phyloP scores from a whole-genome alignment of 352 stramenopile species.

The Albugo candida region DNA sequence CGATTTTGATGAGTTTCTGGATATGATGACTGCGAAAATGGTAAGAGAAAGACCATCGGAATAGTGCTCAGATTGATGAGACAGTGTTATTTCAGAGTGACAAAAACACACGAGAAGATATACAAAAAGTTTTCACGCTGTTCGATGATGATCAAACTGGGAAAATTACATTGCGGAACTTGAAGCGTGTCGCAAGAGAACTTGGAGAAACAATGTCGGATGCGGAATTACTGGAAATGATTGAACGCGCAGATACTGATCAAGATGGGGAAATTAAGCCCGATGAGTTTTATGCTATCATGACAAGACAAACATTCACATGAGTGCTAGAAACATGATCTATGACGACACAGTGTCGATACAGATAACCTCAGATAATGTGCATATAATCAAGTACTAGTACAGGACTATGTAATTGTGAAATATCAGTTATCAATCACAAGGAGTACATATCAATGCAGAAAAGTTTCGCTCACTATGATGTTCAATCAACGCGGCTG shows the following conservation, averaged over 20 bases:
- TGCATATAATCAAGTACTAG: too few relatives aligned
- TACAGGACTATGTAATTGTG: too few relatives aligned
- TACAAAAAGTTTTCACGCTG: slow-evolving; percentile 90
- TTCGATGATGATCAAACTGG: slow-evolving; percentile 97
- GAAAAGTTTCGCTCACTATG: too few relatives aligned
- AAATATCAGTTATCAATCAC: too few relatives aligned
- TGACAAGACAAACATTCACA: slow-evolving; percentile 92
- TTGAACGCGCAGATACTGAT: slow-evolving; percentile 90
- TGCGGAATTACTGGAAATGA: slow-evolving; percentile 98
- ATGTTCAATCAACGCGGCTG: too few relatives aligned
- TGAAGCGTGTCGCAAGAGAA: slow-evolving; percentile 95
- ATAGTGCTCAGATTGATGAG: neutral
- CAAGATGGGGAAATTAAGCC: slow-evolving; percentile 93
- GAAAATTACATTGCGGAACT: slow-evolving; percentile 93
- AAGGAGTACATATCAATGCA: too few relatives aligned
- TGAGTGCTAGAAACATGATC: slow-evolving; percentile 8
- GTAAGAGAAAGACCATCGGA: slow-evolving; percentile 8
- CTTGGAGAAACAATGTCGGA: slow-evolving; percentile 98
- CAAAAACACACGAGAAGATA: slow-evolving; percentile 91
- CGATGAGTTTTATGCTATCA: slow-evolving; percentile 97
- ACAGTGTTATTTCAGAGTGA: slow-evolving; percentile 40
- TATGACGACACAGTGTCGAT: too few relatives aligned
- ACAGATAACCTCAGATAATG: too few relatives aligned
- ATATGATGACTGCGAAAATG: slow-evolving; percentile 95
- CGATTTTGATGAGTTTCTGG: slow-evolving; percentile 93